Evolutionary conservation across 768 basidiomycete genomes (phyloP), one percentile per base, ranked within the genome.

Genomic region (Crassisporium funariophilum): DNA sequence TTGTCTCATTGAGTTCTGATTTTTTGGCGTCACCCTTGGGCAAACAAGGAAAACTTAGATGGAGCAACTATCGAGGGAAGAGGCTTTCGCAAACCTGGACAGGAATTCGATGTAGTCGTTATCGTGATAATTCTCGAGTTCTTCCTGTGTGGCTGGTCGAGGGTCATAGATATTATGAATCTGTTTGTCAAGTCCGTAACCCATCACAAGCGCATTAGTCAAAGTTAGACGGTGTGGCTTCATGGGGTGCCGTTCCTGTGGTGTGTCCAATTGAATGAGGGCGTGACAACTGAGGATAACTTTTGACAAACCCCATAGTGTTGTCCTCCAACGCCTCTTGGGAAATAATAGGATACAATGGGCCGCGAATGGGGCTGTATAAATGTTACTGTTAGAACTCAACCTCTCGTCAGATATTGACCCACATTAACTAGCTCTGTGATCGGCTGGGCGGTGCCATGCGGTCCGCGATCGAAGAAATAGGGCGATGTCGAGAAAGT

Each of bases 181-280:
- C 56, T 91, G 86, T 56, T 95, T 91, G 73, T 98, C 93, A 12
- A 99, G 73, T 12, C 93, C 95, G 61, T 98, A 99, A 0, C 95
- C 95, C 68, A 95, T 81, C 10, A 98, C 95, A 37, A 99, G 79
- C 1, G 94, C 86, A 56, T 98, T 99, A 13, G 97, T 98, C 44
- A 99, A 68, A 2, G 95, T 94, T n/a, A 99, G 70, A 19, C 95
- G 80, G 58, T 97, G 93, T 4, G 95, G 95, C 66, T 98, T 97
- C 95, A 99, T 99, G 2, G 95, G 95, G 70, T 99, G 95, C 38
- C 88, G 82, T 80, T 97, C 93, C 95, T 98, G 56, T 34, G 27
- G 27, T 29, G 7, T 7, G 27, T 7, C 27, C 27, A 7, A 29
- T 29, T 13, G 27, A 7, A 7, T 13, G 13, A 29, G 27, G 27